Base-by-base conservation (phyloP, 108 stramenopile species). In the Poteriospumella lacustris region DNA sequence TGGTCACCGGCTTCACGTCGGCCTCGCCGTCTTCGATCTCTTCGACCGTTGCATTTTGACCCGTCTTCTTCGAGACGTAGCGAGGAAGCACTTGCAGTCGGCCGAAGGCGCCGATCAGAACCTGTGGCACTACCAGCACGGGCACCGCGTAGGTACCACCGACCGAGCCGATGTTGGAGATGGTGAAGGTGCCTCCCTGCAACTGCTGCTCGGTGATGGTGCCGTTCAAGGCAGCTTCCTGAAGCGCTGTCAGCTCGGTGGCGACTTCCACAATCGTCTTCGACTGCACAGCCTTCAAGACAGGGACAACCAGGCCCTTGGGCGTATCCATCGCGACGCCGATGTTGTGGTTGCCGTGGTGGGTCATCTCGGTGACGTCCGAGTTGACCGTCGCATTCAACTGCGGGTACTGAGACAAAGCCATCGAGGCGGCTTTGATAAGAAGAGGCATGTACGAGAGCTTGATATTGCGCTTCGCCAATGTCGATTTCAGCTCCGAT, bases 241-340 rank as follows among this genome's bases (percentile, higher is more conserved):
- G 90, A 38, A 98, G 81, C 2, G 87, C 75, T 38, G 82, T 75
- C 70, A 98, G 87, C 36, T 83, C 96, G 38, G 80, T 59, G 0
- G 92, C 92, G 81, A 99, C 89, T 56, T 96, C 93, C 41, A 91
- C 39, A 19, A 97, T 79, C 41, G 85, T 89, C 79, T 79, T 85
- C 31, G 87, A 62, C 79, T 95, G 91, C 31, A 89, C 90, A 43
- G 79, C 68, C 44, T 87, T 85, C 38, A 99, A 79, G 44, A 93
- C 91, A 0, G 96, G 95, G 38, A 99, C 98, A 38, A 94, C 86
- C 81, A 99, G 81, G 24, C 98, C 98, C 41, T 86, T 84, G 0
- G 89, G 87, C 0, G 95, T 96, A 82, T 96, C 96, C 90, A 99
- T 96, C 47, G 98, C 98, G 58, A 99, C 90, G 19, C 98, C 96